phyloP scores from a whole-genome alignment of 2,329 filamentous ascomycete genomes.

The Beauveria sp. region DNA sequence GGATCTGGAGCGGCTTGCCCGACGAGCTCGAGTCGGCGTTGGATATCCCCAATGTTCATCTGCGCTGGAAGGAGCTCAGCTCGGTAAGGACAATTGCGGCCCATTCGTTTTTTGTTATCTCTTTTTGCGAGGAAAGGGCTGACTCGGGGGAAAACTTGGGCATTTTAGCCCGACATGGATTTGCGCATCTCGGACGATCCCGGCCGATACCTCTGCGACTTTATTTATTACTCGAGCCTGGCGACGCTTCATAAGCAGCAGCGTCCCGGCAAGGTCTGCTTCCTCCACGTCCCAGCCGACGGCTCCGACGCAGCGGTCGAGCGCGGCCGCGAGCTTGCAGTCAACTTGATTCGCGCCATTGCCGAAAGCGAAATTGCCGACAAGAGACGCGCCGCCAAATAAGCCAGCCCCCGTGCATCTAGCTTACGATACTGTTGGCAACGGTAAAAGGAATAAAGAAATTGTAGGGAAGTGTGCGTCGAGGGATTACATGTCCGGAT shows the following conservation, averaged over 20 bases:
- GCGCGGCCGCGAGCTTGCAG: constrained; percentile 42
- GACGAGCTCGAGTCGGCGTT: constrained; percentile 49
- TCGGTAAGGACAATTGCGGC: constrained; percentile 30
- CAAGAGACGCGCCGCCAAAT: constrained; percentile 13
- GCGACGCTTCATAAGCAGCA: constrained; percentile 45
- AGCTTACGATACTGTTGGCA: background rate
- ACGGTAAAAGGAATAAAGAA: background rate
- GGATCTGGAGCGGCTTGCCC: constrained; percentile 49
- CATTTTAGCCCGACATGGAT: constrained; percentile 30
- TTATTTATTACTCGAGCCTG: constrained; percentile 66
- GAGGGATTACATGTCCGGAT: too few species aligned
- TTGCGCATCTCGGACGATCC: constrained; percentile 60
- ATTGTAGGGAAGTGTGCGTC: background rate
- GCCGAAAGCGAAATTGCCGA: constrained; percentile 40
- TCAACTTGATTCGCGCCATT: constrained; percentile 50
- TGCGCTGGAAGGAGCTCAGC: constrained; percentile 45
- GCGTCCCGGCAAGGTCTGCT: constrained; percentile 48
- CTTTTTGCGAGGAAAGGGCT: background rate
- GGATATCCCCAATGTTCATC: constrained; percentile 49
- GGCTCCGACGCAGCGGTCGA: constrained; percentile 40
- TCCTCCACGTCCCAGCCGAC: constrained; percentile 64
- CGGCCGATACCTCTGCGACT: constrained; percentile 69
- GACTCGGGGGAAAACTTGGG: background rate
- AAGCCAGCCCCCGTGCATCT: background rate
- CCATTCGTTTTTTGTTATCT: rapidly evolving